Conservation (phyloP, 345 rosid genomes). For the Turnera subulata region DNA sequence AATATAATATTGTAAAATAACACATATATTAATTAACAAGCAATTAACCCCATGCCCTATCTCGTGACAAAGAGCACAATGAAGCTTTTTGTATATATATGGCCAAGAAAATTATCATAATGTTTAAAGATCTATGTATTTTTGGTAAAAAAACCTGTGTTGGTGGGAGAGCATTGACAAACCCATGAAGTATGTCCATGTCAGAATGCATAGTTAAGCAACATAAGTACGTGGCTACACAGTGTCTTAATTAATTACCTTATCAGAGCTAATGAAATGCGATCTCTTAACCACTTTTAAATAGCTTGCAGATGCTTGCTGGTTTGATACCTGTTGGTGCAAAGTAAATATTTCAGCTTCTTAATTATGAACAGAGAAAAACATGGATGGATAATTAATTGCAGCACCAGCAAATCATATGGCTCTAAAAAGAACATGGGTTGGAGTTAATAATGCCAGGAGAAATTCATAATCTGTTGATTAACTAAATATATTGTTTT, state of each 20-base stretch:
- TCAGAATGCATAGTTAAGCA: background rate
- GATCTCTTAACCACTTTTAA: conserved; percentile 81
- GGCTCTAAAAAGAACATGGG: no score
- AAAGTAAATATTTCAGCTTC: background rate
- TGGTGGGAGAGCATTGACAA: background rate
- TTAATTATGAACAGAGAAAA: no score
- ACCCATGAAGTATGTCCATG: background rate
- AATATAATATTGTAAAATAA: background rate
- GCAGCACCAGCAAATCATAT: no score
- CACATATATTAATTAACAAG: background rate
- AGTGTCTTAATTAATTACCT: conserved; percentile 39
- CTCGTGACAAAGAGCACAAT: no score
- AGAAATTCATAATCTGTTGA: no score
- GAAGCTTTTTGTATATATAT: no score
- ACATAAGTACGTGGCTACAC: background rate
- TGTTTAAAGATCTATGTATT: no score
- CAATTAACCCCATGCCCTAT: background rate
- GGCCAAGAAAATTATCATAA: no score
- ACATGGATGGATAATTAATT: no score
- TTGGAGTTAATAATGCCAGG: no score
- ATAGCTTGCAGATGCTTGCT: conserved; percentile 76
- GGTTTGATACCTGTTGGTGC: conserved; percentile 69
- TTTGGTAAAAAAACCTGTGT: background rate
- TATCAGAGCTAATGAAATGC: conserved; percentile 87
- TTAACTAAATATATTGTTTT: no score